These are phyloP conservation scores for Fusarium devonianum DNA, from an alignment of 2,329 filamentous ascomycete species.

Conservation along the genomic window DNA sequence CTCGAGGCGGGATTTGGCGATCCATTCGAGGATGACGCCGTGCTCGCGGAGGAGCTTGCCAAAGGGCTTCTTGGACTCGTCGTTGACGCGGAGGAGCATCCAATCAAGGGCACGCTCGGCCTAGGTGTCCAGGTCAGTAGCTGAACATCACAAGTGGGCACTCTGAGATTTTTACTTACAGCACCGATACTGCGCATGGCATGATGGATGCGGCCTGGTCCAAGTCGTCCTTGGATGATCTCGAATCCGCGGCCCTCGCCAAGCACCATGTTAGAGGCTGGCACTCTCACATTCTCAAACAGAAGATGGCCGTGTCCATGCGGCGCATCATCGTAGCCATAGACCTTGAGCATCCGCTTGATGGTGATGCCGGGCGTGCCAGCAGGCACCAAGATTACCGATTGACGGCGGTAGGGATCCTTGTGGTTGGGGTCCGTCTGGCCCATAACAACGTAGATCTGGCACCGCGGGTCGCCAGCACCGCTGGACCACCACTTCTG, in stretches of 20 bases:
- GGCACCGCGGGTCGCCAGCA: slow-evolving; percentile 89
- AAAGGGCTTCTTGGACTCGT: slow-evolving; percentile 88
- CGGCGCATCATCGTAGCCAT: slow-evolving; percentile 97
- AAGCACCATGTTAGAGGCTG: slow-evolving; percentile 82
- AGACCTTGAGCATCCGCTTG: slow-evolving; percentile 90
- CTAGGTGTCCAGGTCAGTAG: slow-evolving; percentile 43
- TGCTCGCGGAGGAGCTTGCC: slow-evolving; percentile 87
- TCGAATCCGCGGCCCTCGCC: slow-evolving; percentile 96
- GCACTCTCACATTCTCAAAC: slow-evolving; percentile 90
- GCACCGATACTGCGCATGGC: slow-evolving; percentile 95
- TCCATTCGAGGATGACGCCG: slow-evolving; percentile 94
- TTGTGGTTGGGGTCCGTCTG: slow-evolving; percentile 81
- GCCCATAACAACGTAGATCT: slow-evolving; percentile 96
- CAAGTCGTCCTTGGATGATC: slow-evolving; percentile 96
- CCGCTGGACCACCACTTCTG: slow-evolving; percentile 99
- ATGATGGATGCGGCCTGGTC: slow-evolving; percentile 96
- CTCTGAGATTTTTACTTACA: slow-evolving; percentile 51
- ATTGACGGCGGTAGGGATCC: slow-evolving; percentile 88
- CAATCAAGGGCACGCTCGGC: slow-evolving; percentile 92
- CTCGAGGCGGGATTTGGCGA: slow-evolving; percentile 89
- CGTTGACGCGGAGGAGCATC: slow-evolving; percentile 94
- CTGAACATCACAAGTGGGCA: background rate
- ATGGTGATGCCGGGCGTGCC: slow-evolving; percentile 86
- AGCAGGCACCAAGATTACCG: slow-evolving; percentile 87
- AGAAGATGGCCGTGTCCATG: slow-evolving; percentile 94